Evolutionary conservation across 2,329 filamentous ascomycete species (phyloP).

Genomic region (Phoma sp.): DNA sequence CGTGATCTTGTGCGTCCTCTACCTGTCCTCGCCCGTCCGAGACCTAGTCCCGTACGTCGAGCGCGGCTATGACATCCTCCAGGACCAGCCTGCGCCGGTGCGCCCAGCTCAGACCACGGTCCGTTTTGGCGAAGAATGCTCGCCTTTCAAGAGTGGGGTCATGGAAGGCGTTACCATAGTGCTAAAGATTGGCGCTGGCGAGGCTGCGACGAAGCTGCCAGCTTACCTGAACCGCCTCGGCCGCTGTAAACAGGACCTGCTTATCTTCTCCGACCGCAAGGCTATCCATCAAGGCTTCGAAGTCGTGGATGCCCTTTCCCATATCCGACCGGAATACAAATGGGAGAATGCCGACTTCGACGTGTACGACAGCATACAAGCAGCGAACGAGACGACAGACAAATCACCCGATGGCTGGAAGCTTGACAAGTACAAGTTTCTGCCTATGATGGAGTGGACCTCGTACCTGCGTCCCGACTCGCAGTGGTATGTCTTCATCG

Average conservation of each 20-base stretch:
- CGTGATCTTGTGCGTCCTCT: constrained; percentile 29
- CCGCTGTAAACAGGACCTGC: constrained; percentile 60
- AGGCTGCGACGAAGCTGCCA: constrained; percentile 62
- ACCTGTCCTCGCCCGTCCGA: constrained; percentile 31
- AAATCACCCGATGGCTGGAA: constrained; percentile 61
- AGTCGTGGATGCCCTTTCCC: constrained; percentile 55
- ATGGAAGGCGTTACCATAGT: constrained; percentile 60
- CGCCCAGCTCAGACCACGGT: constrained; percentile 29
- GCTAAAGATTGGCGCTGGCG: constrained; percentile 64
- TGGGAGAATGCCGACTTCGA: constrained; percentile 57
- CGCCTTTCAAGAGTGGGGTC: constrained; percentile 39
- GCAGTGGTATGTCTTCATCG: constrained; percentile 47
- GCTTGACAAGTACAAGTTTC: constrained; percentile 65
- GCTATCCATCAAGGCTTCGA: constrained; percentile 58
- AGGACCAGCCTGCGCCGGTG: constrained; percentile 31
- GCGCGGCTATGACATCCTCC: constrained; percentile 41
- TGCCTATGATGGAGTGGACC: constrained; percentile 61
- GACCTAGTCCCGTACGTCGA: constrained; percentile 33
- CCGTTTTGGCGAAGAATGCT: constrained; percentile 39
- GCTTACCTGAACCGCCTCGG: constrained; percentile 61
- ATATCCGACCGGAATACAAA: constrained; percentile 50
- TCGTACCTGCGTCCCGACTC: constrained; percentile 42
- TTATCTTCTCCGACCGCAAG: constrained; percentile 65
- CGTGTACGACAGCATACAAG: constrained; percentile 56
- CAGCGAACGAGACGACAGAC: constrained; percentile 39